phyloP scores from a whole-genome alignment of 1,284 basidiomycete species.

The Tilletia horrida region DNA sequence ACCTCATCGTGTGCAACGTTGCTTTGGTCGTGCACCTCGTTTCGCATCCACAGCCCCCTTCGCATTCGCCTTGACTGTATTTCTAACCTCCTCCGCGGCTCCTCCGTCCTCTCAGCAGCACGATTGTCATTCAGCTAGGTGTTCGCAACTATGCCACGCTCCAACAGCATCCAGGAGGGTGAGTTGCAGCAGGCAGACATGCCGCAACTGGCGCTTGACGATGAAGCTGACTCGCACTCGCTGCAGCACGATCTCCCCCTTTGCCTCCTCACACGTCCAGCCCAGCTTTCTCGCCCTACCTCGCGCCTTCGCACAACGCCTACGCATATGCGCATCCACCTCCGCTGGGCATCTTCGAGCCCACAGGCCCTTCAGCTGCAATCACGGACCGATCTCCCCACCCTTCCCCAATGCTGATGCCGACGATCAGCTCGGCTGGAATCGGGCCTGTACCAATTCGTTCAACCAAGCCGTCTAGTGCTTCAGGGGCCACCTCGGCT shows the following conservation, averaged over 20 bases:
- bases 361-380: slow-evolving; percentile 4
- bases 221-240: neutral
- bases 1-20: neutral
- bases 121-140: too few species aligned
- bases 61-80: too few species aligned
- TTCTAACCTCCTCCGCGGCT: too few species aligned
- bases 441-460: neutral
- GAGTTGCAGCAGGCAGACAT: neutral
- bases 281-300: slow-evolving; percentile 3
- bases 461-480: neutral
- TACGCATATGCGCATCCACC: slow-evolving; percentile 3
- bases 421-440: neutral
- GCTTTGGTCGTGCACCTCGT: too few species aligned
- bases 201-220: too few species aligned
- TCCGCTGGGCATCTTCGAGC: slow-evolving; percentile 12
- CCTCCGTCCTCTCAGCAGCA: too few species aligned
- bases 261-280: neutral
- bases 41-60: too few species aligned
- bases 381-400: slow-evolving; percentile 13
- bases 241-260: slow-evolving; percentile 10
- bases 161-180: slow-evolving; percentile 3
- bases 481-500: neutral
- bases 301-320: neutral
- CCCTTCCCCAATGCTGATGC: slow-evolving; percentile 12
- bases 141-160: neutral